phyloP scores from a whole-genome alignment of 257 asterid species.

The Solanum pinnatisectum region DNA sequence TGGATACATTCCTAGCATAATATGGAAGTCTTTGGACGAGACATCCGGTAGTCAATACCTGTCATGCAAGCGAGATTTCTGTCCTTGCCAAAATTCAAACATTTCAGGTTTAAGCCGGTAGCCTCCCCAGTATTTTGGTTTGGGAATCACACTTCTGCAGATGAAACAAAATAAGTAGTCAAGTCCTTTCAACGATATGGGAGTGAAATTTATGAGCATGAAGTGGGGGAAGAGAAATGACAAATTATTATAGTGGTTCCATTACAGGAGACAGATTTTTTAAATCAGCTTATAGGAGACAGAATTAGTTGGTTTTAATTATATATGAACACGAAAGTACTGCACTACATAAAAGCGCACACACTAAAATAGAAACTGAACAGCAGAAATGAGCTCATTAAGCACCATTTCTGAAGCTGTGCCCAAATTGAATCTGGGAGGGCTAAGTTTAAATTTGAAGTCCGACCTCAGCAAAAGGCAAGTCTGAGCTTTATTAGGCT shows the following conservation, averaged over 20 bases:
- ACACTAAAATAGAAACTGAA: not conserved
- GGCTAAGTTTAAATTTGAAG: not conserved
- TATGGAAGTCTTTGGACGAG: not conserved
- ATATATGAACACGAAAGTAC: not conserved
- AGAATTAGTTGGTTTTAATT: not conserved
- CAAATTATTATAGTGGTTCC: not conserved
- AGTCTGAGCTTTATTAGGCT: not conserved
- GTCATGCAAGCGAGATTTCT: conserved; percentile 37
- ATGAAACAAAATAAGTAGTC: not conserved
- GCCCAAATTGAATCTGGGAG: not conserved
- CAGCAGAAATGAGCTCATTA: not conserved
- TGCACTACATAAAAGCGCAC: not conserved
- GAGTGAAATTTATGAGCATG: not conserved
- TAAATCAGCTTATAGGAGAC: not conserved
- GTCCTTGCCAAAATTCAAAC: conserved; percentile 51
- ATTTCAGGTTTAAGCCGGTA: conserved; percentile 31
- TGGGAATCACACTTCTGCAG: conserved; percentile 29
- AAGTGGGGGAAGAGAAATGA: not conserved
- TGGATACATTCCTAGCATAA: not conserved
- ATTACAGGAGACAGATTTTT: not conserved
- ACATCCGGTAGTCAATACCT: conserved; percentile 18
- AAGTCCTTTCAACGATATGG: not conserved
- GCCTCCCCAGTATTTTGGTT: conserved; percentile 44
- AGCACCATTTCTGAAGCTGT: not conserved
- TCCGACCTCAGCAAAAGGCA: not conserved